A percentile compares a stretch with the other conserved stretches of the same genome.
Conservation (phyloP, 2,329 filamentous ascomycete species). For the Aspergillus puulaauensis region DNA sequence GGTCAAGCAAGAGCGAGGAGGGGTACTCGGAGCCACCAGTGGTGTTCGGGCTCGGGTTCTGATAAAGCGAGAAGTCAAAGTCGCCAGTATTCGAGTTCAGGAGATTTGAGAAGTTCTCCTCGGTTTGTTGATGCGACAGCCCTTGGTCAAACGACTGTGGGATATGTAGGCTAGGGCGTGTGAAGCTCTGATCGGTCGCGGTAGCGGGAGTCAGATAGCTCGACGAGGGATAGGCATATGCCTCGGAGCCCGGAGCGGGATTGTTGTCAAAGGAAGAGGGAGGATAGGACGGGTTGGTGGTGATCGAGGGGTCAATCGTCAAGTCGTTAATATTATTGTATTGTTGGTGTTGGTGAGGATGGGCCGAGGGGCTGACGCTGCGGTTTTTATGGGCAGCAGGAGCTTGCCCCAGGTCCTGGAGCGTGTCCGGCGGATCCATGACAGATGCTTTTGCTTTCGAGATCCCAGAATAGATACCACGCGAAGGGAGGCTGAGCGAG, state of each 20-base stretch:
- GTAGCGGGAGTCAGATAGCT: slow-evolving; percentile 34
- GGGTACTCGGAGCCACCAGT: slow-evolving; percentile 36
- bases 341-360: slow-evolving; percentile 39
- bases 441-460: slow-evolving; percentile 4
- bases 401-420: slow-evolving; percentile 37
- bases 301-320: slow-evolving; percentile 38
- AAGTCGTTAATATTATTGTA: slow-evolving; percentile 32
- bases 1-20: slow-evolving; percentile 41
- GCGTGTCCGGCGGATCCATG: slow-evolving; percentile 35
- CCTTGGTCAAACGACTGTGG: slow-evolving; percentile 39
- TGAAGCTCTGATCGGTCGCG: slow-evolving; percentile 34
- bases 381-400: slow-evolving; percentile 37
- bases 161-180: slow-evolving; percentile 31
- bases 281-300: slow-evolving; percentile 31
- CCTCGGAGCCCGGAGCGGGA: slow-evolving; percentile 29
- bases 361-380: slow-evolving; percentile 44
- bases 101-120: slow-evolving; percentile 40
- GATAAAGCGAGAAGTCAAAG: slow-evolving; percentile 42
- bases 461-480: slow-evolving; percentile 25
- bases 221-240: slow-evolving; percentile 33
- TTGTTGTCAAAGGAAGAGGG: slow-evolving; percentile 29
- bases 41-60: slow-evolving; percentile 32
- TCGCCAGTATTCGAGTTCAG: slow-evolving; percentile 39
- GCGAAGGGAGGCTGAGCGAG: slow-evolving; percentile 18
- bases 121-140: slow-evolving; percentile 25